Evolutionary conservation across 768 basidiomycete species (phyloP), one percentile per base, ranked within the genome.

Genomic region (Podaxis pistillaris): DNA sequence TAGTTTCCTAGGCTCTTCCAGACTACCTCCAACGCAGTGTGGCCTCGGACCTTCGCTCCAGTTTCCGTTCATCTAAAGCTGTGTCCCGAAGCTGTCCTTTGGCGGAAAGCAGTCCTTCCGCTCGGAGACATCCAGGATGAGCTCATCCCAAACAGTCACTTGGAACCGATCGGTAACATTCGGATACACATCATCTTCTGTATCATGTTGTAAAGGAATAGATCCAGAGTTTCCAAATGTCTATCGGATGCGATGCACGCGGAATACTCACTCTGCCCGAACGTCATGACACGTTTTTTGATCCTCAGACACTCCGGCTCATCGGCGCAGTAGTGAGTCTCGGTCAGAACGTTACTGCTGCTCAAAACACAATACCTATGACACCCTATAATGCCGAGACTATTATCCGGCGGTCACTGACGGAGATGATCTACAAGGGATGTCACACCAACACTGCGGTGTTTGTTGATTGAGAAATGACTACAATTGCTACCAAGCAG

Each of bases 231-330:
- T 33, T 33, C 17, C 13, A 17, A 30, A 26, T 30, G 17, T 26
- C 8, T 46, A 8, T 36, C 57, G 47, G 33, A 11, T 50, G 57
- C 57, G 57, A 58, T 49, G 46, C 47, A 36, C 33, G 22, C 57
- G 57, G 57, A 50, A 33, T 19, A 49, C 28, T 49, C 57, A 24
- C 57, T 36, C 19, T 40, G 33, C 49, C 46, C 44, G 57, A 49
- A n/a, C 12, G 44, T 49, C 46, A 50, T 33, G 13, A 44, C 56
- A 57, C 33, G 44, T 58, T 46, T 26, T 49, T 46, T 58, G 30
- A 33, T 58, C 57, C 46, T 22, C 28, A 33, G 15, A 15, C 46
- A 58, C 46, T 58, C 44, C 46, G 57, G 47, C 36, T 33, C 6
- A 24, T 19, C 26, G 46, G 33, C 12, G 19, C 6, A 13, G 36